Evolutionary conservation across 352 stramenopile genomes (phyloP).

Genomic region (Pythium brachiatum): DNA sequence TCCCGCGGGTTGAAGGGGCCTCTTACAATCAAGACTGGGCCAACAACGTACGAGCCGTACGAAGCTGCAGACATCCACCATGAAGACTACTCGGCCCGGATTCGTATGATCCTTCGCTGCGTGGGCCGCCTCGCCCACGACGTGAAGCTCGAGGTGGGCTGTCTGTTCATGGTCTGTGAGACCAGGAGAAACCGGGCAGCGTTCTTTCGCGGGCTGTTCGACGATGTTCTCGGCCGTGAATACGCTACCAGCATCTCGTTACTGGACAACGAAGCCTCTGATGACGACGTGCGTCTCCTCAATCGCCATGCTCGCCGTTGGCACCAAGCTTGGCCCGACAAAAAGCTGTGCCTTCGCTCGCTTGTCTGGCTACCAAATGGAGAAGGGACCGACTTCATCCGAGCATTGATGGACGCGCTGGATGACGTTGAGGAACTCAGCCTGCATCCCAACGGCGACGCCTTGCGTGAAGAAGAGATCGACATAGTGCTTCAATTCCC

Average conservation of each 20-base stretch:
- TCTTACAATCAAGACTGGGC: background rate
- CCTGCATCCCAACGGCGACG: background rate
- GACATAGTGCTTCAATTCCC: background rate
- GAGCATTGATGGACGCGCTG: background rate
- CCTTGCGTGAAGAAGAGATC: background rate
- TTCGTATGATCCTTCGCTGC: background rate
- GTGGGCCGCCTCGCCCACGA: background rate
- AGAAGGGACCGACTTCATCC: background rate
- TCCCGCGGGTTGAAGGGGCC: background rate
- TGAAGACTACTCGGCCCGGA: background rate
- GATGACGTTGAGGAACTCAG: background rate
- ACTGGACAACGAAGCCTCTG: background rate
- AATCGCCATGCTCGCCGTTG: background rate
- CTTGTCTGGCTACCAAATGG: background rate
- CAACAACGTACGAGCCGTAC: background rate
- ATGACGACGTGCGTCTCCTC: background rate
- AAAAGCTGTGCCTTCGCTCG: background rate
- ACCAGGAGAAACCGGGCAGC: background rate
- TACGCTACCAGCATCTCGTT: background rate
- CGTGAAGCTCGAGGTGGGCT: background rate
- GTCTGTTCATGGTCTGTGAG: background rate
- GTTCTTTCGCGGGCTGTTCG: background rate
- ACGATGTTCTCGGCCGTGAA: background rate
- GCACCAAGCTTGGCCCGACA: background rate
- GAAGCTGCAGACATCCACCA: background rate